Percentiles rank a stretch among this genome's conserved stretches.
Conservation (phyloP, 805 yeast genomes). For the Suhomyces sp. region DNA sequence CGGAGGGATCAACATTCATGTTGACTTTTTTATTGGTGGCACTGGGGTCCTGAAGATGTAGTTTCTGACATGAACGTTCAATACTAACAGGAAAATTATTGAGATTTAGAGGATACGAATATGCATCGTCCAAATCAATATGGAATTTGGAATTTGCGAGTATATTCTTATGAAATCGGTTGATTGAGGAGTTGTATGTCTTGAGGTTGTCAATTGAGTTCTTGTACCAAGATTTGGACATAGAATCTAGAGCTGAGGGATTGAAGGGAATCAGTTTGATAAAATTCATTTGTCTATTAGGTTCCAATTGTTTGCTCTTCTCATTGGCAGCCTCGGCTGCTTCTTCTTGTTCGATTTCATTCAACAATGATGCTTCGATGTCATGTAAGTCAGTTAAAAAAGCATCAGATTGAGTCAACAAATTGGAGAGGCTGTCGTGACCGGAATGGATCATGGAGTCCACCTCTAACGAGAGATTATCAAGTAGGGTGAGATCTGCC, state of each 20-base stretch:
- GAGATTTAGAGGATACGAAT: slow-evolving; percentile 37
- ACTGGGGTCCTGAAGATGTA: neutral
- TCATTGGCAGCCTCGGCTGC: slow-evolving; percentile 2
- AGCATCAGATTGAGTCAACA: slow-evolving; percentile 22
- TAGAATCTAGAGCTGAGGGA: slow-evolving; percentile 13
- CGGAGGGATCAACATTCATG: neutral
- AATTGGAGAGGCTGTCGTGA: slow-evolving; percentile 14
- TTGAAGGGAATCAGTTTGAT: neutral
- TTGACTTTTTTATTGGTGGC: neutral
- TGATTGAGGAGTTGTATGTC: slow-evolving; percentile 34
- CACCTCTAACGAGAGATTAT: slow-evolving; percentile 27
- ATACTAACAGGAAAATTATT: slow-evolving; percentile 22
- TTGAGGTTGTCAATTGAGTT: slow-evolving; percentile 33
- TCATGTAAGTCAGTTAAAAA: slow-evolving; percentile 24
- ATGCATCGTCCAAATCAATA: slow-evolving; percentile 41
- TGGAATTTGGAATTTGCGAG: slow-evolving; percentile 26
- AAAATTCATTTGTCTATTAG: neutral
- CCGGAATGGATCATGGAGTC: slow-evolving; percentile 24
- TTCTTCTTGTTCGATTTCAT: slow-evolving; percentile 12
- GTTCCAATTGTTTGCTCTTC: neutral
- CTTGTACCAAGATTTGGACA: slow-evolving; percentile 35
- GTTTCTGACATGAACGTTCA: too few species aligned
- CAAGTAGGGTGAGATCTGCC: slow-evolving; percentile 17
- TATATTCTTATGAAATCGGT: slow-evolving; percentile 34
- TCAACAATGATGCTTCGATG: slow-evolving; percentile 23